Evolutionary conservation across 2,329 filamentous ascomycete genomes (phyloP).

Genomic region (Macrophomina pseudophaseolina): DNA sequence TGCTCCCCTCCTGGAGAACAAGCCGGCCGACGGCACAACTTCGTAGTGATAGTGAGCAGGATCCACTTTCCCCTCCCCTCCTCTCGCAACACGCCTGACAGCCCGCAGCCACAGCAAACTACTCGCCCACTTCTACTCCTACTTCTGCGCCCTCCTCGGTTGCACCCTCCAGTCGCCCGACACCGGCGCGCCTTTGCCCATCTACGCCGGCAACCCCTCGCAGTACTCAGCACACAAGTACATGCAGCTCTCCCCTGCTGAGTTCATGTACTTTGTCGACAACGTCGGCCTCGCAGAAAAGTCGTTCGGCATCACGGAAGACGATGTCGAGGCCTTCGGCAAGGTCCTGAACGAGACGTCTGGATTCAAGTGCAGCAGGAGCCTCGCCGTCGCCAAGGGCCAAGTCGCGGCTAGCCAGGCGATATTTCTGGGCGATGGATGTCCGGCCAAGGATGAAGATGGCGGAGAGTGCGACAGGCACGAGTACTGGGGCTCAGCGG

Average conservation of each 20-base stretch:
- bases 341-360: constrained; percentile 58
- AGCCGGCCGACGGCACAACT: constrained; percentile 56
- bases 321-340: constrained; percentile 58
- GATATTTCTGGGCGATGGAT: constrained; percentile 61
- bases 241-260: constrained; percentile 60
- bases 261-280: constrained; percentile 64
- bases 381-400: constrained; percentile 51
- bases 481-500: neutral
- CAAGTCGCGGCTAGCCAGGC: constrained; percentile 57
- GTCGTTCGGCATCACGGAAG: constrained; percentile 63
- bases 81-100: neutral
- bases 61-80: no score
- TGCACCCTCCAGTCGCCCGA: neutral
- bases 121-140: constrained; percentile 66
- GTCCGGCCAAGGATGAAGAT: constrained; percentile 40
- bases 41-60: constrained; percentile 29
- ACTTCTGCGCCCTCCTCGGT: constrained; percentile 63
- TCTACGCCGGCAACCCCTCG: constrained; percentile 54
- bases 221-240: constrained; percentile 64
- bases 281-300: constrained; percentile 63
- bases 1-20: constrained; percentile 60
- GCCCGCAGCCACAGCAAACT: constrained; percentile 50
- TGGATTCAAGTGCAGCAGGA: constrained; percentile 57
- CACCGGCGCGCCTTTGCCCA: constrained; percentile 44
- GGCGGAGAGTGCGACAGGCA: neutral